These are phyloP conservation scores for Saccharomycopsis malanga DNA, from an alignment of 805 yeast species.

Conservation along the genomic window DNA sequence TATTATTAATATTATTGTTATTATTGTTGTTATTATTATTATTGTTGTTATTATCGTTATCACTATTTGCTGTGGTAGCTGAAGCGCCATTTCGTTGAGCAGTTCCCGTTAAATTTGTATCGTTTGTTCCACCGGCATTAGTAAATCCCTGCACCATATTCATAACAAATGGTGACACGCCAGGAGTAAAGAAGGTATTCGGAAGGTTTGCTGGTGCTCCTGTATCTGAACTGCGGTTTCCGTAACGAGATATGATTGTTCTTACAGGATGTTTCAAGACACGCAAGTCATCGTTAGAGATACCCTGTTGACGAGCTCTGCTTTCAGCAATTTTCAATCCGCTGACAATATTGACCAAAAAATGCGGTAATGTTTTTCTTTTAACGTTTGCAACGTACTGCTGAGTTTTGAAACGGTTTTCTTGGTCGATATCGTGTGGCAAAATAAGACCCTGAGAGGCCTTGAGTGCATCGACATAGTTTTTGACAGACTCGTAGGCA, in stretches of 20 bases:
- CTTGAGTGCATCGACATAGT: conserved; percentile 32
- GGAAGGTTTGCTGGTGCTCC: no score
- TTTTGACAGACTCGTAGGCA: conserved; percentile 31
- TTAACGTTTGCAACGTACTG: conserved; percentile 9
- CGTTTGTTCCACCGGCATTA: neutral
- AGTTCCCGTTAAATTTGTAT: no score
- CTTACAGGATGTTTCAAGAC: conserved; percentile 6
- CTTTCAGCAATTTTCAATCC: conserved; percentile 15
- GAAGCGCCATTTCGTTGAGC: no score
- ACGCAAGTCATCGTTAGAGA: conserved; percentile 2
- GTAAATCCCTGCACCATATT: no score
- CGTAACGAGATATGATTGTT: neutral
- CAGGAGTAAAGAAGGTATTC: no score
- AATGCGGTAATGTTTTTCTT: conserved; percentile 15
- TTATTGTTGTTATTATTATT: neutral
- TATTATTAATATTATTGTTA: conserved; percentile 1
- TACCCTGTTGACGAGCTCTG: conserved; percentile 20
- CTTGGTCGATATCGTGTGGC: conserved; percentile 6
- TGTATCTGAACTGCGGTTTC: neutral
- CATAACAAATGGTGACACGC: neutral
- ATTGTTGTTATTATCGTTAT: neutral
- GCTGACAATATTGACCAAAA: conserved; percentile 2
- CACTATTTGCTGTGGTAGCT: neutral
- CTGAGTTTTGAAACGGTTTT: neutral
- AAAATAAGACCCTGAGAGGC: conserved; percentile 19